A percentile compares a stretch with the other conserved stretches of the same genome.
Evolutionary conservation across 1,139 yeast genomes (phyloP).

Genomic region (Kluyveromyces sp.): DNA sequence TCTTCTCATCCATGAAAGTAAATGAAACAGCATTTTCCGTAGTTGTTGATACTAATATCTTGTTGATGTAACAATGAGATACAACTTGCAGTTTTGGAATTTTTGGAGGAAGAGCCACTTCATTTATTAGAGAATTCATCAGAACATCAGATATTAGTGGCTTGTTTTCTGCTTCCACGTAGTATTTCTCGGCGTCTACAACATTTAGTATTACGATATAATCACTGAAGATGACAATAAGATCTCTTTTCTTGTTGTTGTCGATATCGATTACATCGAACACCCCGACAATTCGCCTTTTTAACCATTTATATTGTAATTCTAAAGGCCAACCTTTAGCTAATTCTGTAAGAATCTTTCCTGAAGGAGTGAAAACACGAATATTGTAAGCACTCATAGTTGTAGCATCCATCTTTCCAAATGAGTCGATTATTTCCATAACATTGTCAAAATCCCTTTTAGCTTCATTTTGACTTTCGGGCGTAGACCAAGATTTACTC

Average conservation of each 20-base stretch:
- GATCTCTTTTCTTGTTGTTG: constrained; percentile 35
- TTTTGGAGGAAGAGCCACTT: constrained; percentile 59
- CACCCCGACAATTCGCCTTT: constrained; percentile 76
- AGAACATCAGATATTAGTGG: constrained; percentile 71
- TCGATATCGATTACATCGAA: constrained; percentile 46
- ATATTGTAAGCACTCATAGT: constrained; percentile 40
- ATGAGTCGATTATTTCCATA: constrained; percentile 67
- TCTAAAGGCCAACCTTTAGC: constrained; percentile 85
- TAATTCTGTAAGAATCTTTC: constrained; percentile 74
- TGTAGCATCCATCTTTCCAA: constrained; percentile 47
- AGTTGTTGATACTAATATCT: constrained; percentile 42
- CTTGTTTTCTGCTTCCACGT: constrained; percentile 33
- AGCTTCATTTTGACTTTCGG: constrained; percentile 30
- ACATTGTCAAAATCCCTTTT: constrained; percentile 39
- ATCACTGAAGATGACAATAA: constrained; percentile 75
- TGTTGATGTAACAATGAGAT: constrained; percentile 61
- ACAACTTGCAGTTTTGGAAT: constrained; percentile 64
- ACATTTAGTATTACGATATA: constrained; percentile 57
- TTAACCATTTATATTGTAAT: constrained; percentile 81
- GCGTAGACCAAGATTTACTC: constrained; percentile 34
- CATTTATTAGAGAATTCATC: constrained; percentile 85
- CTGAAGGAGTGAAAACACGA: constrained; percentile 84
- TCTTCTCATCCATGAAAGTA: constrained; percentile 19
- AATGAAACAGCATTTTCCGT: constrained; percentile 31
- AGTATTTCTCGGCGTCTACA: constrained; percentile 22